phyloP scores from a whole-genome alignment of 192 early-diverging fungal species.

The Rhizophagus sp. region DNA sequence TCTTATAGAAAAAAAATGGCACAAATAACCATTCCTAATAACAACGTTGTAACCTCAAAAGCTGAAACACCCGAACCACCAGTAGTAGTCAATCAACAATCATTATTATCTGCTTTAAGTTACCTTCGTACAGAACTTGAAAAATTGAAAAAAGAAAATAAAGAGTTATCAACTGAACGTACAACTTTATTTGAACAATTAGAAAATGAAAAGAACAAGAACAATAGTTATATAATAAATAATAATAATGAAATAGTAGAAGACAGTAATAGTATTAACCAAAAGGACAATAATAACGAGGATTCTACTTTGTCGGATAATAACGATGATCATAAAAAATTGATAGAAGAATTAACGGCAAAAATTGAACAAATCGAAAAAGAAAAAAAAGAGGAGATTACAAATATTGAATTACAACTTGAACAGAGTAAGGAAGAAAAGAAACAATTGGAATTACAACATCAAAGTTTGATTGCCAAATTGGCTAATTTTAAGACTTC shows the following conservation, averaged over 20 bases:
- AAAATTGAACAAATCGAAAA: constrained; percentile 13
- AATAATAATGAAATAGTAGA: not conserved
- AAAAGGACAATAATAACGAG: not conserved
- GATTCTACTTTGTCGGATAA: not conserved
- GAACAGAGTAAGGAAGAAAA: constrained; percentile 47
- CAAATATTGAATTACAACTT: constrained; percentile 25
- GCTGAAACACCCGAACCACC: not conserved
- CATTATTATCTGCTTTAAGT: constrained; percentile 12
- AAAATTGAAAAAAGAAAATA: constrained; percentile 30
- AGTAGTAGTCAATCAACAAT: constrained; percentile 17
- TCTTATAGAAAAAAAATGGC: too few relatives aligned
- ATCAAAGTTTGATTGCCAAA: constrained; percentile 72
- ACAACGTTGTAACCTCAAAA: not conserved
- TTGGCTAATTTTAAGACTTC: constrained; percentile 80
- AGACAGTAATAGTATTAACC: not conserved
- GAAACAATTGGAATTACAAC: constrained; percentile 53
- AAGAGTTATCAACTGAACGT: constrained; percentile 11
- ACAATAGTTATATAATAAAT: not conserved
- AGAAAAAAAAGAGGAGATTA: not conserved
- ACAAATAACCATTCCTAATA: too few relatives aligned
- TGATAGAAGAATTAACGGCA: constrained; percentile 1
- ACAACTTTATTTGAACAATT: constrained; percentile 21
- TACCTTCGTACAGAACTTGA: constrained; percentile 22
- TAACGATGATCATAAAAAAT: not conserved
- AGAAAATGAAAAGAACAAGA: constrained; percentile 5